Base-by-base conservation (phyloP, 148 eudicot genomes). In the Pharnaceum exiguum region DNA sequence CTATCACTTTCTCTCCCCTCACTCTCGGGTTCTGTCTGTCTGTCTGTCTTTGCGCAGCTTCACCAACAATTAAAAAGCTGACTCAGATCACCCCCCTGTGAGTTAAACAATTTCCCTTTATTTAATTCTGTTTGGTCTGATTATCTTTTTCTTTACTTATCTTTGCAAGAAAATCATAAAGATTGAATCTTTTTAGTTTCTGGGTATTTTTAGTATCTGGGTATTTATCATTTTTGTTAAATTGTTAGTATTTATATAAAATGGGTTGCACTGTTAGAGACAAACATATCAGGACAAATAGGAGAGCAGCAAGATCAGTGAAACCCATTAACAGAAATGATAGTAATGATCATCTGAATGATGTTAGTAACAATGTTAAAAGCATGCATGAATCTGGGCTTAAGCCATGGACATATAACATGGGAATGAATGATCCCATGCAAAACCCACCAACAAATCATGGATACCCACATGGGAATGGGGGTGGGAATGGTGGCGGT, bases 211-310 rank as follows among this genome's bases (percentile, higher is more conserved):
- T 17, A 11, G 51, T 22, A 66, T 47, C 60, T 36, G 74, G 73
- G 66, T 57, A 33, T 48, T 31, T 11, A 31, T 52, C 29, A 25
- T 17, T 28, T 58, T 46, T 29, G 39, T 42, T 55, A 33, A 36
- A 47, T 39, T 19, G 21, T 51, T 35, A n/a, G n/a, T n/a, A n/a
- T n/a, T n/a, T 16, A 26, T 28, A 31, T 33, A 54, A 22, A 74
- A 93, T 85, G 96, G 96, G 95, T 61, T 82, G 96, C 33, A 85
- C 96, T 50, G 98, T 83, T 0, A 85, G 96, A 68, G 98, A 88
- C 3, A 93, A 93, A 28, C 90, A 82, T 25, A 74, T 88, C 65
- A 68, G 96, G 22, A 71, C 88, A 18, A 88, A 75, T 69, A 80
- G 98, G 55, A 81, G 86, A 68, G 51, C n/a, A n/a, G n/a, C 77